Evolutionary conservation across 805 yeast genomes (phyloP).

Genomic region (Hanseniaspora occidentalis): DNA sequence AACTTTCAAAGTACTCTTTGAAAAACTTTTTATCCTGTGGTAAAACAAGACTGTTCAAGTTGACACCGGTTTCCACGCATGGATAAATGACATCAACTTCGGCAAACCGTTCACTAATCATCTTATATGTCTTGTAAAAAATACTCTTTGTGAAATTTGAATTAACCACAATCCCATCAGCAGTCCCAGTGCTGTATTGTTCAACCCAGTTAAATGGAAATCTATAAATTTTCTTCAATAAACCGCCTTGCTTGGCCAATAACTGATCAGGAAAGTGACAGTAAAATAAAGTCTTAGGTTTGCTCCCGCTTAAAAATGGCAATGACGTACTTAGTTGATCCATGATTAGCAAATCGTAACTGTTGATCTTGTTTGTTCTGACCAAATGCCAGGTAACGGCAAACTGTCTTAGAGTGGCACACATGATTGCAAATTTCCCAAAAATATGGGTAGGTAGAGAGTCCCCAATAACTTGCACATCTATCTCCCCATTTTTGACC

Average conservation of each 20-base stretch:
- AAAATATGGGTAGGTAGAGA: slow-evolving; percentile 57
- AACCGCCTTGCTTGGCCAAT: slow-evolving; percentile 45
- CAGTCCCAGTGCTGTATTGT: slow-evolving; percentile 59
- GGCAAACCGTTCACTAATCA: slow-evolving; percentile 17
- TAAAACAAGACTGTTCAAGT: not conserved
- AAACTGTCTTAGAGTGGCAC: slow-evolving; percentile 75
- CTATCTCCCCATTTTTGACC: slow-evolving; percentile 41
- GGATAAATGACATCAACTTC: slow-evolving; percentile 30
- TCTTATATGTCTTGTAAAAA: slow-evolving; percentile 50
- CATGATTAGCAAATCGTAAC: slow-evolving; percentile 63
- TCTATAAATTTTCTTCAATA: slow-evolving; percentile 55
- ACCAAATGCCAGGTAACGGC: slow-evolving; percentile 42
- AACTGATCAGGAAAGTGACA: slow-evolving; percentile 94
- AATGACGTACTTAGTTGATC: slow-evolving; percentile 79
- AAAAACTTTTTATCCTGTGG: slow-evolving; percentile 10
- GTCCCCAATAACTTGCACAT: slow-evolving; percentile 70
- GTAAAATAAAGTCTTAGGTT: slow-evolving; percentile 55
- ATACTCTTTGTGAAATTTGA: slow-evolving; percentile 69
- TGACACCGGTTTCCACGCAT: slow-evolving; percentile 44
- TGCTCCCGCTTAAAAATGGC: slow-evolving; percentile 47
- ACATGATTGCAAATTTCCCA: slow-evolving; percentile 65
- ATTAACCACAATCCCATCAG: slow-evolving; percentile 80
- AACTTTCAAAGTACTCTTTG: slow-evolving; percentile 9
- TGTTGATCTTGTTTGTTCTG: slow-evolving; percentile 30
- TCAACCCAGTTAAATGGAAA: slow-evolving; percentile 77